Evolutionary conservation across 2,329 filamentous ascomycete genomes (phyloP), one percentile per base, ranked within the genome.

Genomic region (Ustulina deusta): DNA sequence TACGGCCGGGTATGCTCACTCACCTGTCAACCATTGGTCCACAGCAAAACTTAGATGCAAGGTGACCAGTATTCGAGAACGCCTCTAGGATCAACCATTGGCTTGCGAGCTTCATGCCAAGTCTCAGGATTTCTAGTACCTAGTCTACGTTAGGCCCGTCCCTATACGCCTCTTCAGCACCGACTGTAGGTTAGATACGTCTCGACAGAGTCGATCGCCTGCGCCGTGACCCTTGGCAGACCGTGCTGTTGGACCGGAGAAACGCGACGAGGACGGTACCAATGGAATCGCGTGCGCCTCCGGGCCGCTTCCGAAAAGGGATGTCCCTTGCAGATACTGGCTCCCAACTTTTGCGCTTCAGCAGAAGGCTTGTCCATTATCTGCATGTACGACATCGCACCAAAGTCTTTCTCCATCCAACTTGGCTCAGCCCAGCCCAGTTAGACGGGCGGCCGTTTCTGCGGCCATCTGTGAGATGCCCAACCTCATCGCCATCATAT

Each of bases 391-490:
- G 55, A 32, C n/a, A 46, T 32, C 7, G 7, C 29, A 32, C 29
- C 7, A 32, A 7, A 32, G 29, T 32, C 29, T 32, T 40, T 3
- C 11, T 3, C 9, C 9, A 13, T n/a, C 44, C 52, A 61, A 40
- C 62, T 65, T 60, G 27, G 57, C 48, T 36, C 52, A 44, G 40
- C 46, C 64, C 44, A 64, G 42, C 56, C 65, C 63, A 51, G 51
- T 56, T 46, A 20, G 52, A 67, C 65, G 56, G 58, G 66, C 54
- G 74, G 70, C 73, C 74, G 48, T 38, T 73, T 70, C 73, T 76
- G 74, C 73, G 69, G 60, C 74, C 74, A 61, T 51, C 69, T 74
- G 15, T 75, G n/a, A 38, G n/a, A 22, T 34, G 17, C 17, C 55
- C 29, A 29, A 40, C 46, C 13, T 25, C 22, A 42, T 15, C 36